Evolutionary conservation across 192 early-diverging fungal species (phyloP).

Genomic region (Coemansia asiatica): DNA sequence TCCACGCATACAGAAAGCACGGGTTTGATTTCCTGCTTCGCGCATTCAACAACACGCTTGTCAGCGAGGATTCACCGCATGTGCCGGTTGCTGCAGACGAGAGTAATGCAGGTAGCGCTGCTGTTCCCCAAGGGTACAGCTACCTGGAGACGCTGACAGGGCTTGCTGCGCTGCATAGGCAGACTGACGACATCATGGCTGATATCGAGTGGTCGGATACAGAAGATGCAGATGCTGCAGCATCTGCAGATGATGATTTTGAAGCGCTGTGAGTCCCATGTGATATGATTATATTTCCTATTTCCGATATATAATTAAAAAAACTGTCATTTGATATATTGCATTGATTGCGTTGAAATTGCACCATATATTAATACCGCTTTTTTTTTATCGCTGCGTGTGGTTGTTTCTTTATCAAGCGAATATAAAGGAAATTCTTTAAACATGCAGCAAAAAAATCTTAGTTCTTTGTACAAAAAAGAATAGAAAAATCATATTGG

Average conservation of each 20-base stretch:
- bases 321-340: conserved; percentile 1
- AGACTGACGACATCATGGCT: conserved; percentile 70
- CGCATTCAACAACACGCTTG: conserved; percentile 61
- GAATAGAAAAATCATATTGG: too few species aligned
- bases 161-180: conserved; percentile 71
- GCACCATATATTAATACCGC: too few species aligned
- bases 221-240: conserved; percentile 24
- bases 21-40: conserved; percentile 75
- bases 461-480: too few species aligned
- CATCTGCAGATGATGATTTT: conserved; percentile 42
- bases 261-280: conserved; percentile 20
- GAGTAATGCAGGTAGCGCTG: conserved; percentile 4
- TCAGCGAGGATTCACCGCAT: conserved; percentile 37
- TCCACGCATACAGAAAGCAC: conserved; percentile 63
- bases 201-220: conserved; percentile 79
- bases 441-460: too few species aligned
- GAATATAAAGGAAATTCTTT: too few species aligned
- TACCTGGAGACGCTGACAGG: conserved; percentile 88
- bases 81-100: conserved; percentile 6
- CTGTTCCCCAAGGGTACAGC: conserved; percentile 53
- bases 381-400: too few species aligned
- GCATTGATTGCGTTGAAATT: too few species aligned
- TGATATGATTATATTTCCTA: not conserved
- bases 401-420: too few species aligned
- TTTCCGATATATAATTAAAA: not conserved